Percentiles rank a stretch among this genome's conserved stretches.
phyloP scores from a whole-genome alignment of 768 basidiomycete genomes.

The Trametes villosa region DNA sequence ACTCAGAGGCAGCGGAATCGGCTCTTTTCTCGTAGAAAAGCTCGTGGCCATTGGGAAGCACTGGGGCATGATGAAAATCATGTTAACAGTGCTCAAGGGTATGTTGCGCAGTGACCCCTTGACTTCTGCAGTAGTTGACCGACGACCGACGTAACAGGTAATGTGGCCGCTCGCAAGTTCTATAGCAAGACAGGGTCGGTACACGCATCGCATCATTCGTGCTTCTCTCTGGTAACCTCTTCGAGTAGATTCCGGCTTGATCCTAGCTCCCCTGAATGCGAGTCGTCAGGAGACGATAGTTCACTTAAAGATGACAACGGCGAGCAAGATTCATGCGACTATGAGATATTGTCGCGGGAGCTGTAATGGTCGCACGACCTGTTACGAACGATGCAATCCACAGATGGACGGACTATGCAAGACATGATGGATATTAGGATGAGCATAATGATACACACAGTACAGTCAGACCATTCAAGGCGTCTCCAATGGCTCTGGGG shows the following conservation, averaged over 20 bases:
- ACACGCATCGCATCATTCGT: neutral
- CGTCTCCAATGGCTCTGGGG: constrained; percentile 6
- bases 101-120: constrained; percentile 14
- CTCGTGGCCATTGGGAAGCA: constrained; percentile 53
- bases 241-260: constrained; percentile 62
- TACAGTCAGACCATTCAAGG: constrained; percentile 1
- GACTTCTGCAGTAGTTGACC: neutral
- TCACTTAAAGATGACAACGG: constrained; percentile 1
- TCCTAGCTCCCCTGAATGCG: constrained; percentile 52
- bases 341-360: constrained; percentile 42
- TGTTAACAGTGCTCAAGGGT: constrained; percentile 82
- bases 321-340: constrained; percentile 36
- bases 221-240: neutral
- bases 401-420: neutral
- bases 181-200: constrained; percentile 61
- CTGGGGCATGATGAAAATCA: constrained; percentile 68
- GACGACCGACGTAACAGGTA: constrained; percentile 41
- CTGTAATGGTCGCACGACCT: constrained; percentile 4
- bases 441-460: neutral
- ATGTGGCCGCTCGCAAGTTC: constrained; percentile 50
- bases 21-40: constrained; percentile 53
- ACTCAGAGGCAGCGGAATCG: constrained; percentile 59
- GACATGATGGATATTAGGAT: neutral
- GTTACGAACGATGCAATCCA: neutral
- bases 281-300: neutral